phyloP scores from a whole-genome alignment of 176 grass and related monocot species.

The Elaeis guineensis region DNA sequence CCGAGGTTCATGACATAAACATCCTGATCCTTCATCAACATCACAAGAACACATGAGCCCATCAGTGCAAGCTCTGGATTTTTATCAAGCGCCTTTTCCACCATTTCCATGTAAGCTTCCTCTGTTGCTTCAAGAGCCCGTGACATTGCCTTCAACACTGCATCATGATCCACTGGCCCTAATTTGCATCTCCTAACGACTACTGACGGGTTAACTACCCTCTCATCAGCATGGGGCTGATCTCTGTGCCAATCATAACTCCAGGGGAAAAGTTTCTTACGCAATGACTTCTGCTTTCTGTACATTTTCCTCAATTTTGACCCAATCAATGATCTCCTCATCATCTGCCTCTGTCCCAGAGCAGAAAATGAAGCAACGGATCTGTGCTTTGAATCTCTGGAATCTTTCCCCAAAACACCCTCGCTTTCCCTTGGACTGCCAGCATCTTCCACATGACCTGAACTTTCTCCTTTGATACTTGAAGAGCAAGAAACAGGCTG shows the following conservation, averaged over 20 bases:
- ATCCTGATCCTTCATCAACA: conserved; percentile 98
- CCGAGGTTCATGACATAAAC: conserved; percentile 94
- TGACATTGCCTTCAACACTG: conserved; percentile 72
- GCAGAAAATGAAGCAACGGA: conserved; percentile 36
- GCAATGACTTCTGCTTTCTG: conserved; percentile 61
- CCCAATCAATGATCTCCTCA: conserved; percentile 34
- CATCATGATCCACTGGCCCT: conserved; percentile 80
- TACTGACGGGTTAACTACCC: conserved; percentile 29
- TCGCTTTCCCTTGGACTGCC: conserved; percentile 38
- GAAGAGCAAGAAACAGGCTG: conserved; percentile 25
- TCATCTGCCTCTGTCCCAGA: conserved; percentile 34
- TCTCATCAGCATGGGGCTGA: conserved; percentile 52
- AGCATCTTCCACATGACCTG: conserved; percentile 22
- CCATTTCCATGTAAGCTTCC: conserved; percentile 80
- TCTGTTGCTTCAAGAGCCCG: conserved; percentile 70
- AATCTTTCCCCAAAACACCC: conserved; percentile 22
- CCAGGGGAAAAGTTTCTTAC: conserved; percentile 82
- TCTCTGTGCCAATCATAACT: conserved; percentile 90
- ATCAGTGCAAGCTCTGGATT: conserved; percentile 77
- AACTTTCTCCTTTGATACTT: conserved; percentile 23
- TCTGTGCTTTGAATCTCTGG: conserved; percentile 25
- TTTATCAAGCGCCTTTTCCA: conserved; percentile 67
- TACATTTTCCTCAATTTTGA: conserved; percentile 79
- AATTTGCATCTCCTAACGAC: conserved; percentile 62
- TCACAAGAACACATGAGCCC: conserved; percentile 88